These are phyloP conservation scores for Periconia macrospinosa DNA, from an alignment of 2,329 filamentous ascomycete species.

Conservation along the genomic window DNA sequence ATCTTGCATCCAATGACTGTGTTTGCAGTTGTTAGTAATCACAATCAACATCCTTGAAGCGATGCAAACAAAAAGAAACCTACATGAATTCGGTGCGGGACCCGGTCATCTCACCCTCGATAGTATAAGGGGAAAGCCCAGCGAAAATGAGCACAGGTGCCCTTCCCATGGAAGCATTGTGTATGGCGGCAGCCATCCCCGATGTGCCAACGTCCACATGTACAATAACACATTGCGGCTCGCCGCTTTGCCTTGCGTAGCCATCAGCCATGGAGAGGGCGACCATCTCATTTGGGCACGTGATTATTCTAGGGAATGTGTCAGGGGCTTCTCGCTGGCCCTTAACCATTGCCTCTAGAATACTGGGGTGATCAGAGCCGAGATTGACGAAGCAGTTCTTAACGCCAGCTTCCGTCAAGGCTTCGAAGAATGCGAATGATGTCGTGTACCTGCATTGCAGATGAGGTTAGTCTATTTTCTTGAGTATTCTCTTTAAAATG, in stretches of 20 bases:
- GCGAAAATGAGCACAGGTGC: slow-evolving; percentile 78
- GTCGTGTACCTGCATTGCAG: slow-evolving; percentile 67
- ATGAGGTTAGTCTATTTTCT: no score
- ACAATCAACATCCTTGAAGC: no score
- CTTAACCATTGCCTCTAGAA: slow-evolving; percentile 79
- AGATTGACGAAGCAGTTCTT: slow-evolving; percentile 64
- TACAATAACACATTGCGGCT: slow-evolving; percentile 76
- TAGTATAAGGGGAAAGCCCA: slow-evolving; percentile 74
- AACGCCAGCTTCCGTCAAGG: slow-evolving; percentile 65
- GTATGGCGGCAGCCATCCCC: slow-evolving; percentile 74
- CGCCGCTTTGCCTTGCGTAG: slow-evolving; percentile 68
- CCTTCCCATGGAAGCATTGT: slow-evolving; percentile 75
- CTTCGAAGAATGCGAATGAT: slow-evolving; percentile 81
- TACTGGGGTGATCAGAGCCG: slow-evolving; percentile 73
- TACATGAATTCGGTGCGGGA: slow-evolving; percentile 77
- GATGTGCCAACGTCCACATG: slow-evolving; percentile 84
- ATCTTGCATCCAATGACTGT: slow-evolving; percentile 85
- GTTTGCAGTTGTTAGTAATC: no score
- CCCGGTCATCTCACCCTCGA: slow-evolving; percentile 75
- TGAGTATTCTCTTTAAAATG: no score
- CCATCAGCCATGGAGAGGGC: slow-evolving; percentile 84
- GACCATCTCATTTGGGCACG: slow-evolving; percentile 85
- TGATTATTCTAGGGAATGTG: slow-evolving; percentile 73
- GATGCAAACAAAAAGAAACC: no score
- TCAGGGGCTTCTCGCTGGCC: slow-evolving; percentile 67